Evolutionary conservation across 108 stramenopile species (phyloP), one percentile per base, ranked within the genome.

Genomic region (Nitzschia putrida): DNA sequence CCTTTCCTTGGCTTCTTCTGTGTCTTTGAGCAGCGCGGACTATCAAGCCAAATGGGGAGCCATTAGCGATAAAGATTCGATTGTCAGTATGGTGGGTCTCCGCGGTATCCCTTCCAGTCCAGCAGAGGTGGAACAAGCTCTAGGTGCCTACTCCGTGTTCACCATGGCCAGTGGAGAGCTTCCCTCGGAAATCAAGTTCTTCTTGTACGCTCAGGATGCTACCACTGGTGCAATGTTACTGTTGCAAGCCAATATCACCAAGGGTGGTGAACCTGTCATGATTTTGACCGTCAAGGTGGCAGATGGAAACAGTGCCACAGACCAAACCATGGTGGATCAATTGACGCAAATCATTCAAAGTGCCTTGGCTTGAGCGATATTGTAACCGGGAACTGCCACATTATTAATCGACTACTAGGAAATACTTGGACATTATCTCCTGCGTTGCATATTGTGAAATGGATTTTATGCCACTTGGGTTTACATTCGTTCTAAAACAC

Each of bases 101-200:
- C 49, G 29, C 9, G 34, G 72, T 21, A 22, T 74, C 13, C 87
- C 90, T 20, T 18, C 70, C 9, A 80, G 82, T 16, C 84, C 92
- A 3, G 85, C 82, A 24, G 76, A 56, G 37, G 80, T 95, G 22
- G 96, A 97, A 69, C 37, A 59, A 7, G 68, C 80, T 8, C 63
- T 95, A 44, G 72, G 81, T 8, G 54, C 59, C 12, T 59, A 69
- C 52, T 59, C 72, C 55, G 67, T 97, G 24, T 72, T 75, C 54
- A 95, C 94, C 38, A 97, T 97, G 91, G 96, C 96, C 0, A 94
- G 92, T 69, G 96, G 96, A 52, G 94, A 97, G 60, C 72, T 94
- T 50, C 85, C 85, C 9, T 76, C 70, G 3, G 91, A 94, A 65
- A 84, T 92, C 80, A 97, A 97, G 68, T 90, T 97, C 76, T 97